Evolutionary conservation across 148 eudicot genomes (phyloP), one percentile per base, ranked within the genome.

Genomic region (Nepenthes gracilis): DNA sequence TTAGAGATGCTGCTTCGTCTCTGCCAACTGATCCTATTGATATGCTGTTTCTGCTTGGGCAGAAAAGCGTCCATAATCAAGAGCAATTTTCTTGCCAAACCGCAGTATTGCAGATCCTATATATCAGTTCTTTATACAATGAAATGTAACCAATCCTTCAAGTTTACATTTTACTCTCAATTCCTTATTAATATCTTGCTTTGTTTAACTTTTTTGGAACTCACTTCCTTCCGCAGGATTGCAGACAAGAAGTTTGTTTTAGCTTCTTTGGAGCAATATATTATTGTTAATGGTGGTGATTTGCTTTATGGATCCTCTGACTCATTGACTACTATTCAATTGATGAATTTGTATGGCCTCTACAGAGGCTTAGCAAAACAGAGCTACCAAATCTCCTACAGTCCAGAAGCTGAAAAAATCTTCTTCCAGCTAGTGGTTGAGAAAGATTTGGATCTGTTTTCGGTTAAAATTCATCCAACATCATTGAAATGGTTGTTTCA

Each of bases 221-320:
- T 65, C 51, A 23, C 38, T 12, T 47, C 33, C 53, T 48, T 55
- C 58, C 34, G 12, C 71, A 93, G 99, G 79, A 69, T 93, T 60
- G 95, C 83, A 65, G 96, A 93, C 73, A 85, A 82, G 47, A 84
- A 80, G 77, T 68, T 86, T 77, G 81, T 89, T 36, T 75, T 93
- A 61, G 81, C 99, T 68, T 89, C 96, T 72, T 66, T 93, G 67
- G 99, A 93, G 86, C 96, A 93, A 63, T 93, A 80, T 75, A 77
- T 93, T 75, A 72, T 93, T 52, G 81, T 81, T 54, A 93, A 93
- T 71, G 67, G 83, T 67, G 58, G 66, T 50, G 77, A 75, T 60
- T 62, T 82, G 70, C 59, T 72, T 51, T 69, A 36, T 61, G 80
- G 81, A 64, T 63, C 71, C 40, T 64, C 72, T 67, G 74, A 72